These are phyloP conservation scores for Ceratocystis alfenasii DNA, from an alignment of 2,329 filamentous ascomycete species.

Conservation along the genomic window DNA sequence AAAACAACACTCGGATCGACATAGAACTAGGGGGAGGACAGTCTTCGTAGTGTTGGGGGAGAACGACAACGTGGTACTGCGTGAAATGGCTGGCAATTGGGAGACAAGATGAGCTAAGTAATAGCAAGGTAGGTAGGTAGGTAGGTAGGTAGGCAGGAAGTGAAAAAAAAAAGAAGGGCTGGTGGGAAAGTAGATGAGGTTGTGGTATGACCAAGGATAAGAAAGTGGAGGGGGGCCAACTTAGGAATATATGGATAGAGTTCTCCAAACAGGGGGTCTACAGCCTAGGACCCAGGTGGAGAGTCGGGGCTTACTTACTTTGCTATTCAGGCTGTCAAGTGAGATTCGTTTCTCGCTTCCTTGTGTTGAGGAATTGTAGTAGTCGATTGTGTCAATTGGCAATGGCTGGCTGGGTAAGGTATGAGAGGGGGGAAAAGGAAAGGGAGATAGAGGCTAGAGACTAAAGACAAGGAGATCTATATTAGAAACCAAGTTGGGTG, in stretches of 20 bases:
- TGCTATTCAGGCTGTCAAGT: not conserved
- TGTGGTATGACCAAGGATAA: constrained; percentile 6
- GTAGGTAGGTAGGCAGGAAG: not conserved
- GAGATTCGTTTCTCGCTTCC: constrained; percentile 6
- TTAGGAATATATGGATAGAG: constrained; percentile 6
- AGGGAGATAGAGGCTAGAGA: not conserved
- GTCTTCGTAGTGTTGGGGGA: not conserved
- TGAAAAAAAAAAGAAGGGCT: constrained; percentile 8
- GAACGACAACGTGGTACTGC: not conserved
- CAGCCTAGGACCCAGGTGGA: not conserved
- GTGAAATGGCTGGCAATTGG: constrained; percentile 1
- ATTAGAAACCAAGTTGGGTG: not conserved
- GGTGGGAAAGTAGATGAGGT: not conserved
- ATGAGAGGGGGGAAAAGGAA: not conserved
- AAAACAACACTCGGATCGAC: constrained; percentile 7
- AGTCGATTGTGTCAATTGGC: not conserved
- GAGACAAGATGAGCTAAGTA: not conserved
- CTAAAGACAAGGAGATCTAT: constrained; percentile 2
- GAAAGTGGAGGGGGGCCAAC: constrained; percentile 1
- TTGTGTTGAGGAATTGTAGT: constrained; percentile 7
- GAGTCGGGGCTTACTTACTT: not conserved
- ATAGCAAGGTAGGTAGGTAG: not conserved
- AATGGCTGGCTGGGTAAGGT: not conserved
- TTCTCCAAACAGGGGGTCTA: not conserved
- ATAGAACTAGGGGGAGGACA: not conserved